Base-by-base conservation (phyloP, 257 asterid species). In the Schizonepeta tenuifolia region DNA sequence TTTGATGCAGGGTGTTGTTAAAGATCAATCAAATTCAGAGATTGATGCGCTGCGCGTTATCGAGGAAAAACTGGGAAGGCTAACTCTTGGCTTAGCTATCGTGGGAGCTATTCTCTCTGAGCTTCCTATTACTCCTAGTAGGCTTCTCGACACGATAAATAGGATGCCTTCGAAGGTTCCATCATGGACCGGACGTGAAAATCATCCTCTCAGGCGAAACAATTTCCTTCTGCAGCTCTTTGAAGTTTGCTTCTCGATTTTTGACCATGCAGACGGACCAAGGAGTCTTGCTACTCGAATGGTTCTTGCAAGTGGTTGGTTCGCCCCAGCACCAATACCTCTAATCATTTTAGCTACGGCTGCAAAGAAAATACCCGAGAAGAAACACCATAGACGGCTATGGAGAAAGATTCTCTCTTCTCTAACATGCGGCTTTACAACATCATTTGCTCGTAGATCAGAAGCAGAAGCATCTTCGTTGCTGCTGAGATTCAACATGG, bases 211-310 rank as follows among this genome's bases (percentile, higher is more conserved):
- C 40, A 78, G 94, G 72, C 84, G 83, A 49, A 90, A 95, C 61
- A 79, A 54, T 76, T 92, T 95, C 81, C 95, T 95, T 38, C 51
- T 95, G 75, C 97, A 92, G 84, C 92, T 95, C 33, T 85, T 95
- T 26, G 98, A 95, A 84, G 98, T 92, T 40, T 92, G 99, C 85
- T 92, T 95, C 73, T 92, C 98, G 24, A 92, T 95, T 60, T 95
- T 95, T n/a, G 98, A 92, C 81, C 97, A 95, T 49, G 94, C 98
- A 1, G 96, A 86, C 26, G 96, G 96, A 38, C 92, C 91, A 3
- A 86, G 93, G 69, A 88, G 96, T 77, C 76, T 95, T 77, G 98
- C 99, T 0, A 95, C 99, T 35, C 80, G 94, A 71, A 95, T 95
- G 99, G 94, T 86, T 72, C 88, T 95, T 4, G 94, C 94, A 9